These are phyloP conservation scores for Epichloe amarillans DNA, from an alignment of 2,329 filamentous ascomycete species.

Conservation along the genomic window DNA sequence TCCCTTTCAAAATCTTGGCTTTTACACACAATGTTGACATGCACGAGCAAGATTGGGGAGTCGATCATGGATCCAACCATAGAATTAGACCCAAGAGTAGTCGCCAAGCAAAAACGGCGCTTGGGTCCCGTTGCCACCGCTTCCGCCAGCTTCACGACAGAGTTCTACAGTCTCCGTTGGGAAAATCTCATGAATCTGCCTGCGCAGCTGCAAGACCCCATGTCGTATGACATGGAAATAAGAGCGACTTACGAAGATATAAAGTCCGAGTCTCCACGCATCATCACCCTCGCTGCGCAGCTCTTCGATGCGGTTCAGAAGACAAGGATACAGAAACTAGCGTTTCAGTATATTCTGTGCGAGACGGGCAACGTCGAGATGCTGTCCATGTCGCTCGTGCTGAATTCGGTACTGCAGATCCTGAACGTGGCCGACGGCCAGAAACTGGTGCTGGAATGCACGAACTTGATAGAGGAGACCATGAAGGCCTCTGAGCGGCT, in stretches of 20 bases:
- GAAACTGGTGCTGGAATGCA: background rate
- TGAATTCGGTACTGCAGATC: constrained; percentile 1
- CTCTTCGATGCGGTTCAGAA: background rate
- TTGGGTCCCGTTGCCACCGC: background rate
- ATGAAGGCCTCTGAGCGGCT: background rate
- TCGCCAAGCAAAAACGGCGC: background rate
- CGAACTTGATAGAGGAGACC: background rate
- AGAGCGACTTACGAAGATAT: background rate
- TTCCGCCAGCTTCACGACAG: background rate
- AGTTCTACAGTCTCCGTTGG: background rate
- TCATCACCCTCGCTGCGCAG: background rate
- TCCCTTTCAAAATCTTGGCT: no score
- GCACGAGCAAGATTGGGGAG: constrained; percentile 1
- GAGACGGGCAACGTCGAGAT: constrained; percentile 2
- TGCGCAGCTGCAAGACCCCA: background rate
- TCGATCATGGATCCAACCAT: constrained; percentile 2
- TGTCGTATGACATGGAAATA: background rate
- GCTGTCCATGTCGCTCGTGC: constrained; percentile 1
- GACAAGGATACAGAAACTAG: background rate
- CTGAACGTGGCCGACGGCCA: background rate
- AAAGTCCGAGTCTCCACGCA: background rate
- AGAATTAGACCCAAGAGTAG: background rate
- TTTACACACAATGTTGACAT: no score
- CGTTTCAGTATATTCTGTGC: background rate
- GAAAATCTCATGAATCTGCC: constrained; percentile 1